Base-by-base conservation (phyloP, 2,329 filamentous ascomycete species). In the Claviceps spartinae region DNA sequence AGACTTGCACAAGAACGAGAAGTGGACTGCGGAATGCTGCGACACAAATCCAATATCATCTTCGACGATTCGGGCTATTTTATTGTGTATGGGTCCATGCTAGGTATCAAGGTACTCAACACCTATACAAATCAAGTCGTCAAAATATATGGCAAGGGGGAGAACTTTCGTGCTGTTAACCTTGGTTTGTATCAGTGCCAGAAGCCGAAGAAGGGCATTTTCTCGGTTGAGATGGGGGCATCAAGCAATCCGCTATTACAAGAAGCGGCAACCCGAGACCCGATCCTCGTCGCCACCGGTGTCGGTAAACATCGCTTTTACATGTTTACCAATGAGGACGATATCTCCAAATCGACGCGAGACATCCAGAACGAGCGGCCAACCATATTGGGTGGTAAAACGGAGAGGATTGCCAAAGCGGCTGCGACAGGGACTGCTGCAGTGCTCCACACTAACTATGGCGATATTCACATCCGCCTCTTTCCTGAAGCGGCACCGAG, bases 41-140 rank as follows among this genome's bases (percentile, higher is more conserved):
- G 78, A 46, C 75, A 81, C 60, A 87, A 87, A 58, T 78, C 85
- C 57, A 97, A 95, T 63, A 81, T 97, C 56, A 82, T 90, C 38
- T 98, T 97, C 64, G 93, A 98, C 65, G 93, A 98, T 69, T 95
- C 90, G 1, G 87, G 90, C 4, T 83, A 98, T 65, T 98, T 98
- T 67, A 82, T 98, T 56, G 73, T 96, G 38, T 98, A 96, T 62
- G 93, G 93, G 37, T 95, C 90, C 11, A 84, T 98, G 59, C 72
- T 91, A 43, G 93, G 94, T 22, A 81, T 91, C 62, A 98, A 98
- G 69, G 90, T 97, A 24, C 78, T 98, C 66, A 98, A 98, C 69
- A 96, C 88, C 0, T 84, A 90, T 62, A 95, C 93, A 16, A 97
- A 98, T 69, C 82, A 88, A 55, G 83, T 96, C 1, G 85, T 96